Percentiles rank a stretch among this genome's conserved stretches.
Conservation (phyloP, 352 stramenopile genomes). For the Elongisporangium undulatum region DNA sequence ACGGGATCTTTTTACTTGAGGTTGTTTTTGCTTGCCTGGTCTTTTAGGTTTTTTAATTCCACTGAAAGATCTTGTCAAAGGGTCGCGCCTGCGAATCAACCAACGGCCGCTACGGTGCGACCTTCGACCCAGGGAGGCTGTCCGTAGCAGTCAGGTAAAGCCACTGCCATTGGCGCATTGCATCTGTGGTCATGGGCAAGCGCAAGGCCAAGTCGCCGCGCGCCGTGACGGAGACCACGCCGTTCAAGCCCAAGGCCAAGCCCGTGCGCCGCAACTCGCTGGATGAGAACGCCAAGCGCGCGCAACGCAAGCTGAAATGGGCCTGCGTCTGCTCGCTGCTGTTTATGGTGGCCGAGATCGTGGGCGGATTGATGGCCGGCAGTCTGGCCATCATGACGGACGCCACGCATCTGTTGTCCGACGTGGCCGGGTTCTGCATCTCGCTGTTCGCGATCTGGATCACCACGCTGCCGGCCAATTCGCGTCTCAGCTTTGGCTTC, state of each 20-base stretch:
- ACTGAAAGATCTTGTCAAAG: too few species aligned
- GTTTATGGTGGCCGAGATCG: slow-evolving; percentile 95
- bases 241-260: slow-evolving; percentile 38
- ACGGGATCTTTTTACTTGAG: too few species aligned
- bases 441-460: slow-evolving; percentile 76
- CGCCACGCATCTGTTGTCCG: slow-evolving; percentile 67
- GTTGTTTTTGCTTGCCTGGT: too few species aligned
- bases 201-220: too few species aligned
- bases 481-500: slow-evolving; percentile 92
- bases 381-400: slow-evolving; percentile 94
- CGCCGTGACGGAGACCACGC: slow-evolving; percentile 29
- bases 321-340: slow-evolving; percentile 77
- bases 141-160: too few species aligned
- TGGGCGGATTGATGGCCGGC: slow-evolving; percentile 91
- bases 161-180: too few species aligned
- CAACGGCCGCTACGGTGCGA: too few species aligned
- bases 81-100: too few species aligned
- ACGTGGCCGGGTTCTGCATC: slow-evolving; percentile 73
- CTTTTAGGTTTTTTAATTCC: too few species aligned
- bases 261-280: slow-evolving; percentile 48
- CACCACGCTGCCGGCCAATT: slow-evolving; percentile 57
- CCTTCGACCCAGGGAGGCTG: too few species aligned
- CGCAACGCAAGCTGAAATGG: slow-evolving; percentile 61
- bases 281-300: slow-evolving; percentile 37
- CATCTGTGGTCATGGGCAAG: too few species aligned